Evolutionary conservation across 225 moss, liverwort and hornwort species (phyloP), one percentile per base, ranked within the genome.

Genomic region (Thuidium tamariscinum): DNA sequence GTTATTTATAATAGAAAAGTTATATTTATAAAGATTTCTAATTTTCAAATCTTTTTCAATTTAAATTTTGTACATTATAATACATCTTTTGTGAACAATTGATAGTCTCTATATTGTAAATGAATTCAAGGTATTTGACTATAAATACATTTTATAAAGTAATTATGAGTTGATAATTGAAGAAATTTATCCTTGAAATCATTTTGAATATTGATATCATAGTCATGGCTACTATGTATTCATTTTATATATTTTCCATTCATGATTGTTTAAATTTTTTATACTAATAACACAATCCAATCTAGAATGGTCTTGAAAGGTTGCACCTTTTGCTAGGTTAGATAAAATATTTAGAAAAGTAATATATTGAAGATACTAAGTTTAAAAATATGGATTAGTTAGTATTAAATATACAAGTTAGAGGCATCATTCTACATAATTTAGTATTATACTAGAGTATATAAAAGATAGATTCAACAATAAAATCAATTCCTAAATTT

Each of bases 281-380:
- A 8, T 11, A 1, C 44, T 51, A 7, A 13, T 26, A 11, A 48
- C 1, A 48, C 11, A 66, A 49, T 34, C 4, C 14, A 74, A 52
- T 34, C 0, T 76, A 14, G 0, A 61, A 64, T 44, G 81, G 34
- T 51, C 20, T 81, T 82, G 77, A 91, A 91, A 82, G 66, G 91
- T 84, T 84, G 87, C 87, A 84, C 91, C 89, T 65, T 82, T 87
- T 87, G 42, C 23, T 15, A 32, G 41, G 2, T 19, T n/a, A n/a
- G 2, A 1, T 22, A 29, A 7, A 62, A 20, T 63, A 10, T 32
- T 26, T 6, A 42, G 39, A 73, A 54, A 10, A 25, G 1, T 62
- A 80, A 49, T 73, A 73, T 39, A 29, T 0, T 20, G 1, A 44
- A 61, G 3, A 37, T 29, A 39, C 1, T 3, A 22, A 30, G 0